Evolutionary conservation across 2,329 filamentous ascomycete species (phyloP), one percentile per base, ranked within the genome.

Genomic region (Stagonosporopsis tanaceti): DNA sequence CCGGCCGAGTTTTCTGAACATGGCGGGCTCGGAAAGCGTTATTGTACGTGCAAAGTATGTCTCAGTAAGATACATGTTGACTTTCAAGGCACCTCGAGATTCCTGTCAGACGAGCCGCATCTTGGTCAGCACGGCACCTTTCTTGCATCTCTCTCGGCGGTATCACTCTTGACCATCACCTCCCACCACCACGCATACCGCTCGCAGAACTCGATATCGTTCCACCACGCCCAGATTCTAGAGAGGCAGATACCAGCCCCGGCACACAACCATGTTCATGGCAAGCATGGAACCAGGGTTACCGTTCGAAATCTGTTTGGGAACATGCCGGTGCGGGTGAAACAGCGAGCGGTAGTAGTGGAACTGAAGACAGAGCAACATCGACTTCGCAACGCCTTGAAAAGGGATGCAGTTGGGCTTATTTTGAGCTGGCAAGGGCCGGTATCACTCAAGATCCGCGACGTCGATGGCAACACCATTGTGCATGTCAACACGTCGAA

Each of bases 281-380:
- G 82, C 53, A 74, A 79, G 20, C 87, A 91, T 77, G 94, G 94
- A 4, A 97, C 93, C 0, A 85, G 86, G 27, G 87, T 94, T 2
- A 84, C 83, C 0, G 89, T 96, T 6, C 86, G 88, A 53, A 89
- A 97, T 72, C 80, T 97, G 1, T 98, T 97, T 76, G 93, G 93
- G 0, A 90, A 88, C 57, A 91, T 97, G 86, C 93, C 94, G 0
- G 94, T 97, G 12, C 87, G 94, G 14, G 89, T 96, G 25, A 96
- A 95, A 72, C 90, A 93, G 66, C 85, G 93, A 61, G 85, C 85
- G 0, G 65, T 87, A 3, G 77, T 62, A 73, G 81, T 37, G 79
- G 86, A 67, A 82, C 80, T 64, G 63, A 81, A 57, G 11, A 70
- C 80, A 24, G 79, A 88, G 45, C 75, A 84, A 4, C 82, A 84